Percentiles rank a stretch among this genome's conserved stretches.
phyloP scores from a whole-genome alignment of 2,329 filamentous ascomycete genomes.

The Waltergamsia citrina region DNA sequence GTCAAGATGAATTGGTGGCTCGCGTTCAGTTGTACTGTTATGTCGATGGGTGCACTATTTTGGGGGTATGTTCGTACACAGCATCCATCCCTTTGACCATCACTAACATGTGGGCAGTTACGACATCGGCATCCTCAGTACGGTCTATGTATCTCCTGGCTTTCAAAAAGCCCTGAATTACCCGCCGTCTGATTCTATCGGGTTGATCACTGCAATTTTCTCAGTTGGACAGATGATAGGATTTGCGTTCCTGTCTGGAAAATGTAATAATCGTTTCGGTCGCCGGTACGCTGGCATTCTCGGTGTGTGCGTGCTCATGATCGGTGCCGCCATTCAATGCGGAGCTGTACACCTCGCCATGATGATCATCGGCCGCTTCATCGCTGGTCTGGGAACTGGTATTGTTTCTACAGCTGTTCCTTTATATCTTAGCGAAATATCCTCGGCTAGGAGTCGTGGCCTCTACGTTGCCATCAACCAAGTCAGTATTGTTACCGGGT shows the following conservation, averaged over 20 bases:
- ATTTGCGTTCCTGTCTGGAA: conserved; percentile 9
- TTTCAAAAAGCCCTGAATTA: conserved; percentile 10
- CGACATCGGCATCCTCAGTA: conserved; percentile 14
- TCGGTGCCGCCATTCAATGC: conserved; percentile 9
- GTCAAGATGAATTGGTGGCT: conserved; percentile 8
- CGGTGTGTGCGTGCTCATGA: conserved; percentile 8
- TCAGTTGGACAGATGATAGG: conserved; percentile 12
- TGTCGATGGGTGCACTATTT: conserved; percentile 11
- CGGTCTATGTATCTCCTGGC: conserved; percentile 11
- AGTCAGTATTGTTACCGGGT: conserved; percentile 10
- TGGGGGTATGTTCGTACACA: conserved; percentile 7
- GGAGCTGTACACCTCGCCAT: conserved; percentile 7
- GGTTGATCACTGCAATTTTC: conserved; percentile 11
- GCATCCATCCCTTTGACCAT: background rate
- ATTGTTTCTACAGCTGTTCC: conserved; percentile 10
- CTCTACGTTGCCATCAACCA: conserved; percentile 11
- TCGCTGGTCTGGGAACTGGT: conserved; percentile 9
- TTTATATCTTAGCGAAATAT: conserved; percentile 10
- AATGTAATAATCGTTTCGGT: conserved; percentile 9
- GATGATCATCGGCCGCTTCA: conserved; percentile 11
- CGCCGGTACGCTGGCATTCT: conserved; percentile 10
- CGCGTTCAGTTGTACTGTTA: conserved; percentile 7
- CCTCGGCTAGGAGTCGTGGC: conserved; percentile 9
- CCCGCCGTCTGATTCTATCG: conserved; percentile 7
- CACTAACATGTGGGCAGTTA: conserved; percentile 6